phyloP scores from a whole-genome alignment of 352 stramenopile species.

The Globisporangium camurandrum region DNA sequence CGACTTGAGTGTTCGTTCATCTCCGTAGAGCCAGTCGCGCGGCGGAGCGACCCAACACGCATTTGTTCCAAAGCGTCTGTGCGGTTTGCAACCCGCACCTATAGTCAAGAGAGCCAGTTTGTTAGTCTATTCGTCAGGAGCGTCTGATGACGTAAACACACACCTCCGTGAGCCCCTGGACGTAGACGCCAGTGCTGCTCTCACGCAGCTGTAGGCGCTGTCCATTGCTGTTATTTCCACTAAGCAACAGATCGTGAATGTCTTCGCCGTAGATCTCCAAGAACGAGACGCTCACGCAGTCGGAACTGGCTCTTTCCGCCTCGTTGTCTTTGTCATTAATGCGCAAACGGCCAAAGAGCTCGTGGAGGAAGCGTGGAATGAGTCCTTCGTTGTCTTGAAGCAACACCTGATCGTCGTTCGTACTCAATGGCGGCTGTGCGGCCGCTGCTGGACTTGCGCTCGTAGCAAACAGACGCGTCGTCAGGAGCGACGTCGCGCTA shows the following conservation, averaged over 20 bases:
- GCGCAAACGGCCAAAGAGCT: conserved; percentile 56
- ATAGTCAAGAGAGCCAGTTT: no score
- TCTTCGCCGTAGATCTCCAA: conserved; percentile 98
- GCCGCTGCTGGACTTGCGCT: neutral
- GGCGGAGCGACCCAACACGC: conserved; percentile 53
- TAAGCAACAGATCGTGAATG: conserved; percentile 90
- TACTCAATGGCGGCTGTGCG: conserved; percentile 22
- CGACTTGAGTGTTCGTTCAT: conserved; percentile 88
- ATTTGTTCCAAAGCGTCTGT: conserved; percentile 75
- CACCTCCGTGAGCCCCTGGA: conserved; percentile 74
- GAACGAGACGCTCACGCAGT: conserved; percentile 77
- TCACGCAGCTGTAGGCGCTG: conserved; percentile 70
- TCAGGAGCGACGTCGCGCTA: conserved; percentile 28
- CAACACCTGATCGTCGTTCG: no score
- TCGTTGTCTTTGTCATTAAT: no score
- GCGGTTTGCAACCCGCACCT: conserved; percentile 48
- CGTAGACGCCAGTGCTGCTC: conserved; percentile 60
- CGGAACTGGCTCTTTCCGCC: no score
- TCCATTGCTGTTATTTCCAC: conserved; percentile 24
- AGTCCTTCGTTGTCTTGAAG: conserved; percentile 65
- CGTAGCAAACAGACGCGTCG: conserved; percentile 25
- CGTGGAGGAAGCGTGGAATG: conserved; percentile 78
- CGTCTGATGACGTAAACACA: neutral
- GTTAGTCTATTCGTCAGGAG: neutral
- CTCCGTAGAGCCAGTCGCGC: conserved; percentile 78